Evolutionary conservation across 2,329 filamentous ascomycete species (phyloP).

Genomic region (Teratosphaeria nubilosa): DNA sequence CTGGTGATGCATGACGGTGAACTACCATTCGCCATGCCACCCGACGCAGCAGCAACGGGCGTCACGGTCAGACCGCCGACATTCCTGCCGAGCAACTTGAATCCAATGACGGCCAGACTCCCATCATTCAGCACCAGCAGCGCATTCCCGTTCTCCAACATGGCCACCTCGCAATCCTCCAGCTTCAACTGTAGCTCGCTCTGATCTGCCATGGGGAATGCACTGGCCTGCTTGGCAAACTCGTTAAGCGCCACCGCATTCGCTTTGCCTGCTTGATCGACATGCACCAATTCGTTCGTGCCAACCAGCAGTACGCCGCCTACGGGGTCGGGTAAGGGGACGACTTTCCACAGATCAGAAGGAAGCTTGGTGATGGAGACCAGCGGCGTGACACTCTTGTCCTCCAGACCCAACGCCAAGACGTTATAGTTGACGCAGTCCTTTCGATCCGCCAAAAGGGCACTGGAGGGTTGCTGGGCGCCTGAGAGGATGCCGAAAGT

Average conservation of each 20-base stretch:
- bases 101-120: constrained; percentile 62
- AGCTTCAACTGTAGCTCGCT: constrained; percentile 68
- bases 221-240: constrained; percentile 55
- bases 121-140: constrained; percentile 73
- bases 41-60: constrained; percentile 44
- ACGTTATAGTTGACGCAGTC: constrained; percentile 87
- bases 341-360: constrained; percentile 72
- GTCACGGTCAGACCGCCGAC: constrained; percentile 77
- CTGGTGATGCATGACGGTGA: constrained; percentile 59
- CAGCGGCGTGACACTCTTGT: constrained; percentile 85
- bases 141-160: constrained; percentile 70
- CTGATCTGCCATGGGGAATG: constrained; percentile 79
- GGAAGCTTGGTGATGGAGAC: constrained; percentile 77
- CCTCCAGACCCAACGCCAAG: constrained; percentile 87
- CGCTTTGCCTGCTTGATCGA: constrained; percentile 89
- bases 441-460: constrained; percentile 61
- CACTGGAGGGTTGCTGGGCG: constrained; percentile 59
- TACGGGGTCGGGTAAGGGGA: constrained; percentile 74
- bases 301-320: constrained; percentile 83
- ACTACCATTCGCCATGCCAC: constrained; percentile 52
- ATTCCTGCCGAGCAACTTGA: constrained; percentile 80
- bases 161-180: constrained; percentile 70
- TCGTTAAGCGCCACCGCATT: constrained; percentile 89
- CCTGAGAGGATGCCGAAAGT: constrained; percentile 92
- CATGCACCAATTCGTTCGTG: constrained; percentile 82